Percentiles rank a stretch among this genome's conserved stretches.
Evolutionary conservation across 2,329 filamentous ascomycete genomes (phyloP).

Genomic region (Mariannaea sp.): DNA sequence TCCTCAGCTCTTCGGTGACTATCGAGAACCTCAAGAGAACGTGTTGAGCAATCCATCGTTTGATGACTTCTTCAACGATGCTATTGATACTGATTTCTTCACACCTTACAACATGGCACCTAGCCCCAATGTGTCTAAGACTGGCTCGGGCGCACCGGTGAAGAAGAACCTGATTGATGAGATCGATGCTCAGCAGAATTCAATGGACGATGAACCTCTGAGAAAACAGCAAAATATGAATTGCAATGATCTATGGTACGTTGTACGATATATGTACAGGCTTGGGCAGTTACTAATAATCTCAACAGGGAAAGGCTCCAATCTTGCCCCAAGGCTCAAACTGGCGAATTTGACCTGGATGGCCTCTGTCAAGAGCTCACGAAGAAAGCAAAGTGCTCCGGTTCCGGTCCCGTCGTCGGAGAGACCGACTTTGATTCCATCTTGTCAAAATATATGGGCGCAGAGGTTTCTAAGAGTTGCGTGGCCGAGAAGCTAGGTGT

Average conservation of each 20-base stretch:
- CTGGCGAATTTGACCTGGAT: slow-evolving; percentile 92
- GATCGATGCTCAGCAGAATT: slow-evolving; percentile 76
- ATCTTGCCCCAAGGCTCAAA: slow-evolving; percentile 83
- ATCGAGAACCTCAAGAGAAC: slow-evolving; percentile 87
- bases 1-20: slow-evolving; percentile 87
- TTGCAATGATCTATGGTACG: slow-evolving; percentile 93
- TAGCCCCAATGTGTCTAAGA: slow-evolving; percentile 45
- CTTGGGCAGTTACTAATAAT: slow-evolving; percentile 46
- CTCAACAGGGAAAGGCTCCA: slow-evolving; percentile 82
- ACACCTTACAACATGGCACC: slow-evolving; percentile 76
- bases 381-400: slow-evolving; percentile 94
- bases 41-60: slow-evolving; percentile 72
- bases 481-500: slow-evolving; percentile 62
- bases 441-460: slow-evolving; percentile 66
- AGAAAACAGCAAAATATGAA: slow-evolving; percentile 65
- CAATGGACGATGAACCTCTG: slow-evolving; percentile 68
- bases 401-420: slow-evolving; percentile 85
- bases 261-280: slow-evolving; percentile 21
- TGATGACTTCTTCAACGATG: slow-evolving; percentile 75
- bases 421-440: slow-evolving; percentile 86
- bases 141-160: slow-evolving; percentile 5
- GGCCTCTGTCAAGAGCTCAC: slow-evolving; percentile 89
- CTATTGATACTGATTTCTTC: slow-evolving; percentile 79
- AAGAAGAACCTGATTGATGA: slow-evolving; percentile 77
- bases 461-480: slow-evolving; percentile 43